Base-by-base conservation (phyloP, 208 protist species). In the Crithidia expoeki region DNA sequence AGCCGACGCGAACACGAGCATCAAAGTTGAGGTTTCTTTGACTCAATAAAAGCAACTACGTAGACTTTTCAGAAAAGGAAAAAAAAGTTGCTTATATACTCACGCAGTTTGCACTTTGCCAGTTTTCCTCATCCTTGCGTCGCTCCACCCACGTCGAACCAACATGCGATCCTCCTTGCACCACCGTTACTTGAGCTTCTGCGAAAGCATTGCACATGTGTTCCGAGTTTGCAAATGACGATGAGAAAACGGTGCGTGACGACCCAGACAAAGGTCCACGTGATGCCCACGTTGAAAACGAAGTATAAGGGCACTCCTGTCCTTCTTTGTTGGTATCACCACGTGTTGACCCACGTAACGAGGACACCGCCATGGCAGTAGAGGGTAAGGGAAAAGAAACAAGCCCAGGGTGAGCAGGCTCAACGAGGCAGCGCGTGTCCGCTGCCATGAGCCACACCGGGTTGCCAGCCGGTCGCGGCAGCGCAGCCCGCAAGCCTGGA, bases 341-440 rank as follows among this genome's bases (percentile, higher is more conserved):
- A n/a, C 11, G n/a, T 44, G 55, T 12, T 1, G 32, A 1, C 1
- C 19, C 30, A 23, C 17, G 21, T 4, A 49, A 21, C 4, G 47
- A 4, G 5, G 47, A 3, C 5, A 52, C 23, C 6, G 17, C 12
- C 23, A 21, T 25, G 16, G 55, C 12, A 3, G 55, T 4, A 0
- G 55, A 19, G 34, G 58, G 38, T 10, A 32, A 0, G 2, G 59
- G 36, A 34, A 68, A 33, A 5, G 69, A 74, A 11, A 68, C 40
- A 27, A 76, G 19, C 16, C 61, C 47, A 14, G 55, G 62, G 56
- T 69, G 61, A 2, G 70, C 61, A 0, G 70, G 62, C 70, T 76
- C 70, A 0, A 76, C 44, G 16, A 77, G 21, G n/a, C 72, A 77
- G 12, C 64, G 72, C 19, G 64, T 71, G 40, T 71, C 62, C 6